Evolutionary conservation across 192 early-diverging fungal genomes (phyloP).

Genomic region (Gigaspora rosea): DNA sequence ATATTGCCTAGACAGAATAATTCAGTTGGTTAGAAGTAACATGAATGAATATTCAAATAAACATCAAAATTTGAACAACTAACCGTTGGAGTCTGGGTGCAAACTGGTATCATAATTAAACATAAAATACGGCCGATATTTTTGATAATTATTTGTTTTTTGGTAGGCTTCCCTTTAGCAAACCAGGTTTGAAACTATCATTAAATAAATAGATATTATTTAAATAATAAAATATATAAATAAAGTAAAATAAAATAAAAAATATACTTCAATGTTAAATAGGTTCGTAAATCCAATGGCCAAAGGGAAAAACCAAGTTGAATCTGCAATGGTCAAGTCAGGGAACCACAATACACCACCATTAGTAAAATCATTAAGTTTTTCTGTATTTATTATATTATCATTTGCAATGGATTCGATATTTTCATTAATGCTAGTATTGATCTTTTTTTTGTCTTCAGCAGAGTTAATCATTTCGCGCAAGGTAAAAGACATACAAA

Average conservation of each 20-base stretch:
- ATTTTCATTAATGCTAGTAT: neutral
- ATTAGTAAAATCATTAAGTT: constrained; percentile 49
- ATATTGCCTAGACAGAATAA: constrained; percentile 45
- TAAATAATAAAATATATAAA: neutral
- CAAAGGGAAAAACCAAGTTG: constrained; percentile 69
- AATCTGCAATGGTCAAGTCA: constrained; percentile 63
- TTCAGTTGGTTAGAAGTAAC: neutral
- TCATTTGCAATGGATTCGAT: constrained; percentile 41
- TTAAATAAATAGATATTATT: neutral
- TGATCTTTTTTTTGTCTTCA: neutral
- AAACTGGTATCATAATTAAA: too few species aligned
- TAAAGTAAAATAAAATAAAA: neutral
- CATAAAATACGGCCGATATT: too few species aligned
- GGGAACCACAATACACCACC: constrained; percentile 69
- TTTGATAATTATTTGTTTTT: too few species aligned
- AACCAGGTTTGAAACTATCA: neutral
- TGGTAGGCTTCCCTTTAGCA: too few species aligned
- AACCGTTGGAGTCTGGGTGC: neutral
- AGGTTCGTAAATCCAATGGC: constrained; percentile 64
- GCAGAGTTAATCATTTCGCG: constrained; percentile 65
- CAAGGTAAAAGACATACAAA: constrained; percentile 66
- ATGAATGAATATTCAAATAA: neutral
- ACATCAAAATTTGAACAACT: neutral
- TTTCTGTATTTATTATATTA: constrained; percentile 43
- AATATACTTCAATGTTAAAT: constrained; percentile 69